Base-by-base conservation (phyloP, 805 yeast species). In the Candida arabinofermentans region DNA sequence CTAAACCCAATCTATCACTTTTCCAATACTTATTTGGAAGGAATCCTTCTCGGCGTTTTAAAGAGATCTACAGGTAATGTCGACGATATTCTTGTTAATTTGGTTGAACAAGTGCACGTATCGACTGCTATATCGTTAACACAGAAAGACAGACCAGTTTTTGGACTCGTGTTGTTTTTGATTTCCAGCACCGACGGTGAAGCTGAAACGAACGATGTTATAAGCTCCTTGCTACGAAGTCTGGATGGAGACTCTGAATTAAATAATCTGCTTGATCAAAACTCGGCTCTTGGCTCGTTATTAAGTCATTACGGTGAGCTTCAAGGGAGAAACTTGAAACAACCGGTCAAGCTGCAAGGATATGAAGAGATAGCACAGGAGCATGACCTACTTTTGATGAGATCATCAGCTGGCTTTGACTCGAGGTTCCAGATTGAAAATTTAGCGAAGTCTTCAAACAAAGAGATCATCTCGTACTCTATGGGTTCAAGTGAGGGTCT, bases 401-500 rank as follows among this genome's bases (percentile, higher is more conserved):
- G 81, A 18, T 74, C 83, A 0, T 71, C 79, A 5, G 74, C 73
- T 22, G 86, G 86, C 2, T 71, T 66, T 44, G 97, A 90, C 60
- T 81, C 91, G 0, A 74, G 84, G 0, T 68, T 67, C 41, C 71
- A 66, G 40, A 67, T 89, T 3, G 67, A 68, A 24, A 58, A 61
- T 24, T 44, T 75, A 5, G 80, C 87, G 0, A 49, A 53, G 2
- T 27, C 46, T 0, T 13, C 29, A 0, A 53, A 55, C 0, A 47
- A 49, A 7, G 50, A 60, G 2, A 53, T 81, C 26, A 56, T 53
- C 0, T 59, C 71, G 1, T 71, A 86, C 29, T 76, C 96, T 0
- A 70, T 90, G 76, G 97, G 96, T 0, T 77, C 95, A 0, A 56
- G 59, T 19, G 95, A 87, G 59, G 82, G 86, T 8, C 59, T 69